Conservation (phyloP, 495 filamentous ascomycete genomes). For the Jackrogersella multiformis region DNA sequence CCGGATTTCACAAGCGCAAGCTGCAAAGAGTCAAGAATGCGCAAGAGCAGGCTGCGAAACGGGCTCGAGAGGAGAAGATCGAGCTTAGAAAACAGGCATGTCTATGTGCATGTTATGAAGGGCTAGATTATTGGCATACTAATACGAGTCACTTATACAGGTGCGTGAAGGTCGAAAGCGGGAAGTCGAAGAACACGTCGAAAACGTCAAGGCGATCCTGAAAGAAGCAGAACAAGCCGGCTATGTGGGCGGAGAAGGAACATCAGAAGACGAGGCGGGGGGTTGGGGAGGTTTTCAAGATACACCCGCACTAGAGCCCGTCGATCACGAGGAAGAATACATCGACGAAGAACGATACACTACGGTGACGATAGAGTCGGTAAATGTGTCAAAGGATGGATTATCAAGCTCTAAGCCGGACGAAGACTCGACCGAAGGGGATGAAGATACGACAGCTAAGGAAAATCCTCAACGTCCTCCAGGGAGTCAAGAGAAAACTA, state of each 20-base stretch:
- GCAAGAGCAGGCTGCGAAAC: constrained; percentile 76
- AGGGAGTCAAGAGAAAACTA: constrained; percentile 46
- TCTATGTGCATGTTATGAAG: neutral
- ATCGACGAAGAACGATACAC: constrained; percentile 96
- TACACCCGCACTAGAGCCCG: constrained; percentile 51
- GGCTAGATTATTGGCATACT: constrained; percentile 3
- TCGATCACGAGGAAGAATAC: constrained; percentile 91
- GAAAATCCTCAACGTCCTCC: constrained; percentile 43
- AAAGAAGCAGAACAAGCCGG: constrained; percentile 63
- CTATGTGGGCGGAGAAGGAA: constrained; percentile 47
- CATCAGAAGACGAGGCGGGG: constrained; percentile 53
- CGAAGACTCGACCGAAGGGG: constrained; percentile 59
- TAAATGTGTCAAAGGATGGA: constrained; percentile 79
- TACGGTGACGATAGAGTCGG: constrained; percentile 91
- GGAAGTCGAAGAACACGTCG: constrained; percentile 80
- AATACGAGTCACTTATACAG: constrained; percentile 53
- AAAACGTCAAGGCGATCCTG: constrained; percentile 72
- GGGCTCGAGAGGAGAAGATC: constrained; percentile 76
- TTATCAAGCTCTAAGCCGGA: constrained; percentile 61
- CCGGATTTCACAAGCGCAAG: constrained; percentile 97
- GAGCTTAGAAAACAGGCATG: constrained; percentile 75
- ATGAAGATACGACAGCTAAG: constrained; percentile 47
- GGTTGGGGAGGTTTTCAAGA: constrained; percentile 73
- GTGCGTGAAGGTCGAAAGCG: constrained; percentile 79
- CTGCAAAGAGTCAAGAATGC: constrained; percentile 81